These are phyloP conservation scores for Neonectria coccinea DNA, from an alignment of 2,329 filamentous ascomycete species.

Conservation along the genomic window DNA sequence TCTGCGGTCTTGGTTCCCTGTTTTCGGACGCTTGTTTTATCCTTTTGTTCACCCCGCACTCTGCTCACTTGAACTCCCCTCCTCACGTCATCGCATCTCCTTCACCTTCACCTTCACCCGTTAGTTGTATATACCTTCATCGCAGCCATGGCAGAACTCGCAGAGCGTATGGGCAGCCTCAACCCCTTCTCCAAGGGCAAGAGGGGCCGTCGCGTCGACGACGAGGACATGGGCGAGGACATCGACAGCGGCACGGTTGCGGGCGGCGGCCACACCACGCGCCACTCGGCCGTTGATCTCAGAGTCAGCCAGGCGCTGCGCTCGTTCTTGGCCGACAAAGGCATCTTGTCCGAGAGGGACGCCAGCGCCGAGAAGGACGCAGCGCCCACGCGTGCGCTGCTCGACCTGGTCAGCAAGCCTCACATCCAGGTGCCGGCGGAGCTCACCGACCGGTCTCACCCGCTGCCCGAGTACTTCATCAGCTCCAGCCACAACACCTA, in stretches of 20 bases:
- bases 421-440: slow-evolving; percentile 68
- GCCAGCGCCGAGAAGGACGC: slow-evolving; percentile 56
- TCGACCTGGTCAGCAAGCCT: slow-evolving; percentile 64
- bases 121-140: slow-evolving; percentile 8
- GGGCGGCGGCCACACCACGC: slow-evolving; percentile 69
- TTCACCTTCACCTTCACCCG: slow-evolving; percentile 17
- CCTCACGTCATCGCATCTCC: slow-evolving; percentile 29
- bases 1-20: slow-evolving; percentile 2
- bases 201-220: slow-evolving; percentile 41
- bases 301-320: slow-evolving; percentile 70
- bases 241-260: slow-evolving; percentile 60
- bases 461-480: slow-evolving; percentile 77
- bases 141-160: slow-evolving; percentile 41
- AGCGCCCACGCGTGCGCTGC: slow-evolving; percentile 57
- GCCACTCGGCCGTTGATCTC: slow-evolving; percentile 63
- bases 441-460: slow-evolving; percentile 67
- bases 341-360: slow-evolving; percentile 62
- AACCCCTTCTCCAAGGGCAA: slow-evolving; percentile 48
- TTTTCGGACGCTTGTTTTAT: slow-evolving; percentile 10
- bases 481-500: slow-evolving; percentile 82
- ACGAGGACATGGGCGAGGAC: slow-evolving; percentile 51
- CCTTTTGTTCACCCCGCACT: slow-evolving; percentile 16
- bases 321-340: slow-evolving; percentile 65
- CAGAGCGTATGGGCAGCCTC: slow-evolving; percentile 45
- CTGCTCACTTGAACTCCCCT: slow-evolving; percentile 29